Conservation (phyloP, 768 basidiomycete genomes). For the Naganishia kalamii region DNA sequence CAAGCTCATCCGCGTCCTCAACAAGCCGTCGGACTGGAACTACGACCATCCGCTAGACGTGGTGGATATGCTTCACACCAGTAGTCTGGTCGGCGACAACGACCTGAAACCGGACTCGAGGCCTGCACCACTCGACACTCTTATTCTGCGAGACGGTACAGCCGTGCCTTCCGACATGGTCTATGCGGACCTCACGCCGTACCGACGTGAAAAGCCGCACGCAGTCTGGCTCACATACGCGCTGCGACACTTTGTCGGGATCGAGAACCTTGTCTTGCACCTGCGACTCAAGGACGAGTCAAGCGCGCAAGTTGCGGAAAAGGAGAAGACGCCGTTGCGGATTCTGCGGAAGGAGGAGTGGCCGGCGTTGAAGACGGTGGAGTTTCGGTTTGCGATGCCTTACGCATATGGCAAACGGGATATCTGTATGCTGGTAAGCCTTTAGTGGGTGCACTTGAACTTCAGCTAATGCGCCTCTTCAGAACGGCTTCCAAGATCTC, state of each 20-base stretch:
- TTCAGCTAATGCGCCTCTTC: not conserved
- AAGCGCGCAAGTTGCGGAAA: not conserved
- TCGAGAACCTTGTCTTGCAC: not conserved
- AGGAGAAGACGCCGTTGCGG: not conserved
- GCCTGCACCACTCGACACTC: not conserved
- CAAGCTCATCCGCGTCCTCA: not conserved
- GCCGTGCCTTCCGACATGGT: not conserved
- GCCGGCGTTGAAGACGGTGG: not conserved
- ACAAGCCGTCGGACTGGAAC: not conserved
- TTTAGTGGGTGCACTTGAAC: not conserved
- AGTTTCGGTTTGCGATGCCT: not conserved
- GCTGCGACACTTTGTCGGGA: not conserved
- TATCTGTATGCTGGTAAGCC: not conserved
- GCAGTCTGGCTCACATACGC: not conserved
- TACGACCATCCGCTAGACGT: not conserved
- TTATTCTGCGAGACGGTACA: not conserved
- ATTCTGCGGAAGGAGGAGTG: not conserved
- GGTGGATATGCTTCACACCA: not conserved
- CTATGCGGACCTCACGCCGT: not conserved
- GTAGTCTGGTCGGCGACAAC: not conserved
- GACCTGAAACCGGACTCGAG: not conserved
- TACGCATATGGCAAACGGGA: not conserved
- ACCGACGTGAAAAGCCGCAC: not conserved
- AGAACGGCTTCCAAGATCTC: not conserved
- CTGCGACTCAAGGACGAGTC: not conserved